Evolutionary conservation across 257 asterid genomes (phyloP).

Genomic region (Fraxinus anomala): DNA sequence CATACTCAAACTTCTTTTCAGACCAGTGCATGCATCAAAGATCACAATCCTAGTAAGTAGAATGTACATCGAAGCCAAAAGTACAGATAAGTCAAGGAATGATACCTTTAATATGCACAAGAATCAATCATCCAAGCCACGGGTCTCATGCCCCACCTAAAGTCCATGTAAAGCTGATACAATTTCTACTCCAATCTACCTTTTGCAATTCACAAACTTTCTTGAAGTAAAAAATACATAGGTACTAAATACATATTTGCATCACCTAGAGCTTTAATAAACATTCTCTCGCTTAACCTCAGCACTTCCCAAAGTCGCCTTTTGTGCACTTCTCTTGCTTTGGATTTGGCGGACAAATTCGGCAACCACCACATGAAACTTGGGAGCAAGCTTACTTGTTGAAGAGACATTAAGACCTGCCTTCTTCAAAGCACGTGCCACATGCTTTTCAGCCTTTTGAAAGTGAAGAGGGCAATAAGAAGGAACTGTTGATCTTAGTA

Average conservation of each 20-base stretch:
- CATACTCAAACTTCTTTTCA: not conserved
- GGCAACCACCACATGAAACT: constrained; percentile 63
- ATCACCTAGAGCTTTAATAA: constrained; percentile 38
- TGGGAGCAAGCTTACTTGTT: constrained; percentile 79
- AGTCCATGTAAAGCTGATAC: constrained; percentile 21
- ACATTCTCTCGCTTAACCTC: constrained; percentile 51
- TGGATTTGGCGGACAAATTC: constrained; percentile 76
- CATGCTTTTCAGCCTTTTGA: constrained; percentile 75
- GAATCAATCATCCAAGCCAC: constrained; percentile 21
- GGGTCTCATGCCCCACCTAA: constrained; percentile 5
- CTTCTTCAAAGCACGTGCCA: constrained; percentile 82
- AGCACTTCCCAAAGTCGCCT: constrained; percentile 40
- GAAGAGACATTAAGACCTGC: constrained; percentile 69
- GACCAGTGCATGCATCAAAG: not conserved
- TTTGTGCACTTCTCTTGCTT: constrained; percentile 67
- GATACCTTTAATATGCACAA: constrained; percentile 34
- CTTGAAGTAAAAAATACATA: constrained; percentile 33
- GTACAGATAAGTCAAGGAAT: constrained; percentile 7
- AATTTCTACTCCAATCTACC: constrained; percentile 23
- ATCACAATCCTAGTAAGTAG: not conserved
- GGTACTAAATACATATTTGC: not conserved
- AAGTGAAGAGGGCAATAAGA: constrained; percentile 74
- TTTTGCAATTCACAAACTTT: constrained; percentile 28
- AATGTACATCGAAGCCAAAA: not conserved
- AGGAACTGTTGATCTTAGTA: constrained; percentile 76